Evolutionary conservation across 352 stramenopile species (phyloP).

Genomic region (Globisporangium emineosum): DNA sequence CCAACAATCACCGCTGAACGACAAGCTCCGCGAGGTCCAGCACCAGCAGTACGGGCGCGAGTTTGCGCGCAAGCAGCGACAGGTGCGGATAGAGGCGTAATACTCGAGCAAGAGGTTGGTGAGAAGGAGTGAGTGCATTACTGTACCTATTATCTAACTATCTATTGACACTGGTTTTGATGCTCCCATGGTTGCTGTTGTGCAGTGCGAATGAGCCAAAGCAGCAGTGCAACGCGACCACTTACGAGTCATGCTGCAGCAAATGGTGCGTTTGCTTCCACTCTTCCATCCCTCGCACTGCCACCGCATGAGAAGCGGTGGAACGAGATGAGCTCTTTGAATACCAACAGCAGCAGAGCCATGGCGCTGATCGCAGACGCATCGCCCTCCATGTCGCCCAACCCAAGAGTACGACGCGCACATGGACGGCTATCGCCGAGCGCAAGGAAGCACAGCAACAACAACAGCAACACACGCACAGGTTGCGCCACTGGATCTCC

Average conservation of each 20-base stretch:
- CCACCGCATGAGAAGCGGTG: not conserved
- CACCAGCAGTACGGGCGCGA: conserved; percentile 51
- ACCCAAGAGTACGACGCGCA: conserved; percentile 32
- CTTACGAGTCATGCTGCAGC: conserved; percentile 21
- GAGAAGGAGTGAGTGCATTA: conserved; percentile 1
- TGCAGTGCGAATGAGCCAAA: not conserved
- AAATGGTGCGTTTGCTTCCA: not conserved
- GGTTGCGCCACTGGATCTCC: not conserved
- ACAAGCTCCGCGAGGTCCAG: conserved; percentile 41
- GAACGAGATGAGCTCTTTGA: not conserved
- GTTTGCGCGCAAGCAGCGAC: conserved; percentile 29
- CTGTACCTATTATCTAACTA: too few species aligned
- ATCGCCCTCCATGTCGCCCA: conserved; percentile 17
- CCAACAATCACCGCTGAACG: conserved; percentile 26
- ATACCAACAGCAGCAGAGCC: not conserved
- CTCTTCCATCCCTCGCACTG: not conserved
- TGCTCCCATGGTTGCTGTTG: not conserved
- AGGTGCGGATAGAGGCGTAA: conserved; percentile 3
- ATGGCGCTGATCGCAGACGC: not conserved
- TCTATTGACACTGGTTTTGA: not conserved
- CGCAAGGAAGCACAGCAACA: not conserved
- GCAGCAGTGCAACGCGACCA: conserved; percentile 15
- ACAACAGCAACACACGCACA: not conserved
- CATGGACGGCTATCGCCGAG: conserved; percentile 32
- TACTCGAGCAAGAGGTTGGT: not conserved